Conservation (phyloP, 192 early-diverging fungal genomes). For the Coemansia sp. region DNA sequence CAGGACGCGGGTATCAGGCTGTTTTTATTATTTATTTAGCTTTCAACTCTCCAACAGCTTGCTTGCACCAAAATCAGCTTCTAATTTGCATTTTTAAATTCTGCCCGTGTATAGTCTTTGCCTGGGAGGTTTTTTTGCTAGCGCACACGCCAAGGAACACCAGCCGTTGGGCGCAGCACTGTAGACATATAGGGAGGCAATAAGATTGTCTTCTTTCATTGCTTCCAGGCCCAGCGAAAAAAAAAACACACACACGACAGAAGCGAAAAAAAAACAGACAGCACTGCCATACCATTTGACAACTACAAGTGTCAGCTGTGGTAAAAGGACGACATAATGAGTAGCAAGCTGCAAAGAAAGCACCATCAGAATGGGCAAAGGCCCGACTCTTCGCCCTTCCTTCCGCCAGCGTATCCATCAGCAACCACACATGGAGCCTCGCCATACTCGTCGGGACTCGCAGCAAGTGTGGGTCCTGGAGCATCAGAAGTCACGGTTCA, state of each 20-base stretch:
- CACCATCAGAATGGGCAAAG: conserved; percentile 1
- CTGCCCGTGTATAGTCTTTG: no score
- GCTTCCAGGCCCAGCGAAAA: no score
- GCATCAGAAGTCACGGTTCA: conserved; percentile 20
- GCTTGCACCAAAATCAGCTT: no score
- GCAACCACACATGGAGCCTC: conserved; percentile 18
- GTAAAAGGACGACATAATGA: conserved; percentile 6
- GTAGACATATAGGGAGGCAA: no score
- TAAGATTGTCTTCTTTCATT: no score
- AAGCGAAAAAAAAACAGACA: neutral
- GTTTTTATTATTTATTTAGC: neutral
- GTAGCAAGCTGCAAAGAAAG: conserved; percentile 18
- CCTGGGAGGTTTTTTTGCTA: no score
- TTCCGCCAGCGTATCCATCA: conserved; percentile 10
- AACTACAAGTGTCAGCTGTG: neutral
- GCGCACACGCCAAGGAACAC: no score
- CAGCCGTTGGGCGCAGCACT: no score
- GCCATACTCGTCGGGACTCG: conserved; percentile 10
- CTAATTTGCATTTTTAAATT: no score
- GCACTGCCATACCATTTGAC: neutral
- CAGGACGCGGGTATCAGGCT: neutral
- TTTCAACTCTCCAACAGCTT: no score
- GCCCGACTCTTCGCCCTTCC: conserved; percentile 21
- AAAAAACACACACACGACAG: no score
- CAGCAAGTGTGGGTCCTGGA: conserved; percentile 10